phyloP scores from a whole-genome alignment of 2,329 filamentous ascomycete genomes.

The Cercospora citrullina region DNA sequence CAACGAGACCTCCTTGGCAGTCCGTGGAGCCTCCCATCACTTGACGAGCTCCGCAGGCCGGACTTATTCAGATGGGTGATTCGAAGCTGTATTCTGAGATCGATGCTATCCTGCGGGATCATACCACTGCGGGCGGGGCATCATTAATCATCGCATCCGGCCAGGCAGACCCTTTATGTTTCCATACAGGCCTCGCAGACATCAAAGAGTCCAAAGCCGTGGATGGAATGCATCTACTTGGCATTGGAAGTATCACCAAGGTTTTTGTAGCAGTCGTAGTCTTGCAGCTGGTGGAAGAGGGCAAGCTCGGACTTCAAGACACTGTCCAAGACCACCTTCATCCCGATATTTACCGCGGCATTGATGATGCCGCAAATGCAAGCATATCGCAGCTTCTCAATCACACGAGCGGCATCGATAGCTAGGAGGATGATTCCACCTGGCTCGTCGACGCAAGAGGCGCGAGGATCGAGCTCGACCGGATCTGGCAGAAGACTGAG shows the following conservation, averaged over 20 bases:
- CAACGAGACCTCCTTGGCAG: neutral
- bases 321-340: conserved; percentile 1
- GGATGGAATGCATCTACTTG: conserved; percentile 7
- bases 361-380: conserved; percentile 1
- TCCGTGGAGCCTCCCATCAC: neutral
- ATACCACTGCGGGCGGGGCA: neutral
- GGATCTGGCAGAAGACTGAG: conserved; percentile 11
- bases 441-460: conserved; percentile 18
- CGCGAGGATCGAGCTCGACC: neutral
- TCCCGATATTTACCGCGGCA: neutral
- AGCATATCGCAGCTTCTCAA: conserved; percentile 7
- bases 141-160: neutral
- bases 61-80: neutral
- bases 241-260: conserved; percentile 19
- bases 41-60: neutral
- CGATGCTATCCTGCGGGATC: neutral
- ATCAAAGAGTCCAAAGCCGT: neutral
- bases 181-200: conserved; percentile 6
- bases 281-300: conserved; percentile 17
- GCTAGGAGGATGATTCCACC: conserved; percentile 14
- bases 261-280: conserved; percentile 13
- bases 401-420: conserved; percentile 14
- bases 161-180: neutral
- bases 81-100: neutral
- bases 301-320: conserved; percentile 6